Evolutionary conservation across 495 filamentous ascomycete genomes (phyloP).

Genomic region (Penicillium riverlandense): DNA sequence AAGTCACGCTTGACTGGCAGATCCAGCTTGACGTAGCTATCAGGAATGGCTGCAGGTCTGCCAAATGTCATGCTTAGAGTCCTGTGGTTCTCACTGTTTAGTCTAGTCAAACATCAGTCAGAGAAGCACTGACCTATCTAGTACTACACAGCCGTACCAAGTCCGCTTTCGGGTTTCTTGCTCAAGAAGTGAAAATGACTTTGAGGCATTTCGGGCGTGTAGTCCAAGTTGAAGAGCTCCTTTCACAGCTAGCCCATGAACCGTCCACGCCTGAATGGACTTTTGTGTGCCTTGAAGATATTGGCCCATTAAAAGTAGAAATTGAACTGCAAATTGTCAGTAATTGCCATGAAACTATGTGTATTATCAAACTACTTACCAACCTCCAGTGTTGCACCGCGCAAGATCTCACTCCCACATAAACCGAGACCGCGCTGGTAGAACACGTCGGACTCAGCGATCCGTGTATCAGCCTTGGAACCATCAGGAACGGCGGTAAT

Average conservation of each 20-base stretch:
- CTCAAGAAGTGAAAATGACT: conserved; percentile 24
- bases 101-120: not conserved
- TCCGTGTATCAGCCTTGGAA: conserved; percentile 5
- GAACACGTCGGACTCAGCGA: conserved; percentile 26
- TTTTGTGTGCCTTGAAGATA: conserved; percentile 39
- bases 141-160: conserved; percentile 39
- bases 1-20: conserved; percentile 23
- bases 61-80: conserved; percentile 43
- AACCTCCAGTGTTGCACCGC: conserved; percentile 28
- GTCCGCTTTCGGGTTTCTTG: conserved; percentile 34
- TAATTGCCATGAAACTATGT: too few relatives aligned
- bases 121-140: conserved; percentile 27
- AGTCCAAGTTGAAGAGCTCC: conserved; percentile 35
- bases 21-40: conserved; percentile 30
- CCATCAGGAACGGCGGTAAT: conserved; percentile 41
- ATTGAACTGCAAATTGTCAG: conserved; percentile 18
- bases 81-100: conserved; percentile 6
- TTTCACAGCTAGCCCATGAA: conserved; percentile 33
- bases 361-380: conserved; percentile 10
- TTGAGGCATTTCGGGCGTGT: conserved; percentile 28
- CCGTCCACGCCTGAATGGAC: conserved; percentile 36
- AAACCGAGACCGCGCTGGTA: conserved; percentile 25
- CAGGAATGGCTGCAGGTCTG: conserved; percentile 30
- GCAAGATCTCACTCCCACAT: conserved; percentile 24
- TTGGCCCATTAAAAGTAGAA: conserved; percentile 31